These are phyloP conservation scores for Aureobasidium pullulans DNA, from an alignment of 2,329 filamentous ascomycete genomes.

Conservation along the genomic window DNA sequence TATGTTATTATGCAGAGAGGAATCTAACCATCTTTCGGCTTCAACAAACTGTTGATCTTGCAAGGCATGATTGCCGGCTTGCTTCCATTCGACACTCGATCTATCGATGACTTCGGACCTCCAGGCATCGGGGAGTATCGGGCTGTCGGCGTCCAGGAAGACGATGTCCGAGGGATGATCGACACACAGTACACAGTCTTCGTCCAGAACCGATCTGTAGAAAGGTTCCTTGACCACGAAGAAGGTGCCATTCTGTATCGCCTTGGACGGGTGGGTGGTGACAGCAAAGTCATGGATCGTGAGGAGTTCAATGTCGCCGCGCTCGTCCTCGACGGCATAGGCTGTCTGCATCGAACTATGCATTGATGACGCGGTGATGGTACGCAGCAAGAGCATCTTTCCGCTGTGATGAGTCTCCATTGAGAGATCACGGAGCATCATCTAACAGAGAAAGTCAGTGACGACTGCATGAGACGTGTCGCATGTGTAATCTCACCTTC, in stretches of 20 bases:
- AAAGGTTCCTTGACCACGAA: slow-evolving; percentile 4
- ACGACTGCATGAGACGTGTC: too few species aligned
- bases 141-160: neutral
- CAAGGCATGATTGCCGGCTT: neutral
- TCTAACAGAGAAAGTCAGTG: neutral
- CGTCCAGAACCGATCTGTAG: neutral
- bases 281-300: neutral
- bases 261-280: neutral
- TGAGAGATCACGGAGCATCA: neutral
- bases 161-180: slow-evolving; percentile 5
- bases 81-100: neutral
- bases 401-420: slow-evolving; percentile 2
- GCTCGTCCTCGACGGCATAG: slow-evolving; percentile 6
- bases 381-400: neutral
- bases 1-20: too few species aligned
- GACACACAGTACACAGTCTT: neutral
- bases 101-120: neutral
- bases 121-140: neutral
- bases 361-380: neutral
- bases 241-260: neutral
- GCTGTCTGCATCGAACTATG: neutral
- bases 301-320: neutral
- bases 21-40: slow-evolving; percentile 2
- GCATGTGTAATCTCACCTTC: neutral
- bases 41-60: neutral